Evolutionary conservation across 2,329 filamentous ascomycete genomes (phyloP).

Genomic region (Nemania bipapillata): DNA sequence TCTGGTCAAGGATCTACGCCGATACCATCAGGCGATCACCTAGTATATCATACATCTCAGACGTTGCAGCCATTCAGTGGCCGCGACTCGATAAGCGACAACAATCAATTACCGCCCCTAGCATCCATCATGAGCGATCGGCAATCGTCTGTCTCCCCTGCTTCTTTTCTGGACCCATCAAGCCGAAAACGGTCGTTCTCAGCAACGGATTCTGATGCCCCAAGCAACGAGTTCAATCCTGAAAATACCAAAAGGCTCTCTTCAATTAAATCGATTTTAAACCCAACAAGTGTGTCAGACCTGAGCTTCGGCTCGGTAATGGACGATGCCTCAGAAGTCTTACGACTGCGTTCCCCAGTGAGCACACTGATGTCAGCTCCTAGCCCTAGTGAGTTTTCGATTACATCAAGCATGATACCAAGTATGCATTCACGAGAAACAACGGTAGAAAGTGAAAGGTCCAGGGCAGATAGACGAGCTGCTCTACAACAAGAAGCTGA

Average conservation of each 20-base stretch:
- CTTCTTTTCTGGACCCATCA: slow-evolving; percentile 67
- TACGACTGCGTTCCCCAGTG: slow-evolving; percentile 59
- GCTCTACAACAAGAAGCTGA: slow-evolving; percentile 78
- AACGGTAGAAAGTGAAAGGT: slow-evolving; percentile 60
- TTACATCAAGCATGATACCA: slow-evolving; percentile 46
- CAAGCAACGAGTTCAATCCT: slow-evolving; percentile 54
- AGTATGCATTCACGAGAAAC: slow-evolving; percentile 47
- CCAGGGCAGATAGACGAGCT: slow-evolving; percentile 70
- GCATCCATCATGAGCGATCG: slow-evolving; percentile 62
- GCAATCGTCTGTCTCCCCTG: slow-evolving; percentile 69
- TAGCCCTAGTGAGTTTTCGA: slow-evolving; percentile 56
- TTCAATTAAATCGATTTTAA: slow-evolving; percentile 80
- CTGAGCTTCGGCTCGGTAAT: slow-evolving; percentile 39
- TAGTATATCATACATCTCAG: slow-evolving; percentile 63
- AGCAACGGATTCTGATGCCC: slow-evolving; percentile 64
- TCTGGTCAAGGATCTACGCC: slow-evolving; percentile 59
- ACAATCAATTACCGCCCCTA: slow-evolving; percentile 69
- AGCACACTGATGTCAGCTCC: slow-evolving; percentile 56
- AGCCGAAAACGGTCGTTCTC: slow-evolving; percentile 78
- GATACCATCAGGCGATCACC: slow-evolving; percentile 59
- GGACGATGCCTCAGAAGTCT: slow-evolving; percentile 55
- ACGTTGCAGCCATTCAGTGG: slow-evolving; percentile 54
- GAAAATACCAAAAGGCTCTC: slow-evolving; percentile 71
- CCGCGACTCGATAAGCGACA: slow-evolving; percentile 61
- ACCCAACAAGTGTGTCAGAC: slow-evolving; percentile 58